These are phyloP conservation scores for Mycena alexandri DNA, from an alignment of 768 basidiomycete genomes.

Conservation along the genomic window DNA sequence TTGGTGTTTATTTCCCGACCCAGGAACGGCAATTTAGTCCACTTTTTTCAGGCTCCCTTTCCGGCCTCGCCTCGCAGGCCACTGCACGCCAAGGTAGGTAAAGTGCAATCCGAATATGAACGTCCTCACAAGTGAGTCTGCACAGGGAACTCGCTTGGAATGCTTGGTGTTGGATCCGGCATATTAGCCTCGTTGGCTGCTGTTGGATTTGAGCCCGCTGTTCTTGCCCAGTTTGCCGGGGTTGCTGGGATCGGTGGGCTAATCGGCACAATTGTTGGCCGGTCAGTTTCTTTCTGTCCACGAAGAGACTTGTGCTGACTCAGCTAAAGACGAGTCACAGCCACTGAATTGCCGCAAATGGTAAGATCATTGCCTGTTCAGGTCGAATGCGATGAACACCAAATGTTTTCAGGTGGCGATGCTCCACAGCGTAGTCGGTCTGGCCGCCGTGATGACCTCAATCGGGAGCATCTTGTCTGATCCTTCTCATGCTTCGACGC, in stretches of 20 bases:
- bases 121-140: not conserved
- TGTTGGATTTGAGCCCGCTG: slow-evolving; percentile 83
- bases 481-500: slow-evolving; percentile 71
- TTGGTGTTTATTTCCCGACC: slow-evolving; percentile 40
- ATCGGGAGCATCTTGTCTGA: slow-evolving; percentile 86
- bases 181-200: slow-evolving; percentile 75
- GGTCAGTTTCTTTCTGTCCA: slow-evolving; percentile 18
- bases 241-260: slow-evolving; percentile 81
- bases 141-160: slow-evolving; percentile 78
- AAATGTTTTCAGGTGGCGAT: slow-evolving; percentile 61
- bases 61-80: slow-evolving; percentile 81
- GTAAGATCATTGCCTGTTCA: slow-evolving; percentile 49
- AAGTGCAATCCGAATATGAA: not conserved
- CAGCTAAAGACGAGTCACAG: slow-evolving; percentile 74
- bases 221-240: slow-evolving; percentile 82
- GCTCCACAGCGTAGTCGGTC: slow-evolving; percentile 89
- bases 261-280: slow-evolving; percentile 78
- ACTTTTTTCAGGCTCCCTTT: slow-evolving; percentile 72
- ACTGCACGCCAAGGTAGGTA: slow-evolving; percentile 80
- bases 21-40: slow-evolving; percentile 3
- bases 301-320: slow-evolving; percentile 2
- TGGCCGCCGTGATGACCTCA: slow-evolving; percentile 90
- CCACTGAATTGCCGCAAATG: slow-evolving; percentile 90
- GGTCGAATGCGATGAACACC: not conserved
- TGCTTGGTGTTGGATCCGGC: slow-evolving; percentile 78